phyloP scores from a whole-genome alignment of 2,329 filamentous ascomycete genomes.

The Blastomyces parvus region DNA sequence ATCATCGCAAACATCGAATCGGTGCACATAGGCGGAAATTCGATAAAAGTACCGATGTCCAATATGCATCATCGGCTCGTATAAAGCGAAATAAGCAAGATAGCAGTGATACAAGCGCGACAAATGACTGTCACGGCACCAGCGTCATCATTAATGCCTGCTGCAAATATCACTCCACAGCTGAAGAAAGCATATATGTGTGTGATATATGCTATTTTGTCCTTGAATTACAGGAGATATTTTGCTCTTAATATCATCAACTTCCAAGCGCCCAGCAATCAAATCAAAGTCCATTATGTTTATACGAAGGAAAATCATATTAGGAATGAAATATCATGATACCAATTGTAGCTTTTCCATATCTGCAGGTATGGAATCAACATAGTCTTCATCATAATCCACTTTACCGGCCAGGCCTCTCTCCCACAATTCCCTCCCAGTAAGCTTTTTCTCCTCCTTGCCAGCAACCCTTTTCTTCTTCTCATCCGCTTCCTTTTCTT shows the following conservation, averaged over 20 bases:
- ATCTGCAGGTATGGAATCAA: slow-evolving; percentile 49
- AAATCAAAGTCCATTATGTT: neutral
- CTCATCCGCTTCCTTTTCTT: slow-evolving; percentile 67
- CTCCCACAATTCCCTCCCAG: slow-evolving; percentile 71
- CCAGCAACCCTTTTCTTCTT: slow-evolving; percentile 70
- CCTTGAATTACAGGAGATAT: neutral
- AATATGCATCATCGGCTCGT: neutral
- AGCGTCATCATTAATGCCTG: neutral
- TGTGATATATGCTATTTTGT: neutral
- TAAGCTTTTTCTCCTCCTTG: slow-evolving; percentile 55
- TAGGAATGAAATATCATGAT: slow-evolving; percentile 31
- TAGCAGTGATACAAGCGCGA: neutral
- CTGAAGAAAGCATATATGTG: neutral
- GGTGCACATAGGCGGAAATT: neutral
- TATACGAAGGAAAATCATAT: neutral
- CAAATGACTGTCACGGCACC: too few species aligned
- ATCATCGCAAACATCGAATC: neutral
- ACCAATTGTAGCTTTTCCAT: slow-evolving; percentile 65
- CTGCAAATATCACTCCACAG: neutral
- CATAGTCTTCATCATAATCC: slow-evolving; percentile 59
- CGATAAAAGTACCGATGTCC: neutral
- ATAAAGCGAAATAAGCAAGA: neutral
- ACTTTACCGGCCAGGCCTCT: slow-evolving; percentile 57
- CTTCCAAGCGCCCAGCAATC: neutral
- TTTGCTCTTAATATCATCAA: neutral